Evolutionary conservation across 2,329 filamentous ascomycete species (phyloP), one percentile per base, ranked within the genome.

Genomic region (Apiospora marii): DNA sequence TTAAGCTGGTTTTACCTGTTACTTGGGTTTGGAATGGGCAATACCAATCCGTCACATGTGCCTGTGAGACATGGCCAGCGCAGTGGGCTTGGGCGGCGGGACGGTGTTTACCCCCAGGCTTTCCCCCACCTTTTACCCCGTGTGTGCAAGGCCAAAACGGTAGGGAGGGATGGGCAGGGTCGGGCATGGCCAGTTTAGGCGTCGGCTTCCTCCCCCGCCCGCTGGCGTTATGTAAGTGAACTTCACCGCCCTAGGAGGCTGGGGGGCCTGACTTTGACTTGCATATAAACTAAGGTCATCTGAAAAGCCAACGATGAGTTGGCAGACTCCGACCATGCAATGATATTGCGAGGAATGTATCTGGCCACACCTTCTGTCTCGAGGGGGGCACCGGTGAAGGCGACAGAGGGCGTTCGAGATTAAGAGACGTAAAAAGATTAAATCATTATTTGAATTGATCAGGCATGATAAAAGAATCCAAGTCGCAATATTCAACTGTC

Each of bases 221-320:
- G 58, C 34, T 24, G n/a, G 58, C 19, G 58, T 64, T 64, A 64
- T 64, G 30, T 64, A 41, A 64, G 34, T 64, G 22, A 64, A 64
- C 30, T 64, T 64, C 58, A 64, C 58, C 58, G 58, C 58, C 58
- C 30, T 1, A 41, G 58, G 58, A n/a, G 41, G 34, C 58, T 64
- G 58, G 51, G 69, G 48, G 22, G 49, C 61, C 70, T 71, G 70
- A 71, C 70, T 71, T 71, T 64, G 67, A 49, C 71, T 34, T 72
- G 71, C 71, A 72, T 72, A 69, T 14, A 68, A 64, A 61, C 41
- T 19, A 58, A 58, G 71, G 71, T 72, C 71, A 72, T 72, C 71
- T 69, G 71, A 27, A 53, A 46, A 46, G 67, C n/a, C 68, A 69
- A 49, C 51, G 71, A 72, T 72, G 71, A 69, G 71, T 64, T 72